These are phyloP conservation scores for Teratosphaeriaceae sp. DNA, from an alignment of 2,329 filamentous ascomycete genomes.

Conservation along the genomic window DNA sequence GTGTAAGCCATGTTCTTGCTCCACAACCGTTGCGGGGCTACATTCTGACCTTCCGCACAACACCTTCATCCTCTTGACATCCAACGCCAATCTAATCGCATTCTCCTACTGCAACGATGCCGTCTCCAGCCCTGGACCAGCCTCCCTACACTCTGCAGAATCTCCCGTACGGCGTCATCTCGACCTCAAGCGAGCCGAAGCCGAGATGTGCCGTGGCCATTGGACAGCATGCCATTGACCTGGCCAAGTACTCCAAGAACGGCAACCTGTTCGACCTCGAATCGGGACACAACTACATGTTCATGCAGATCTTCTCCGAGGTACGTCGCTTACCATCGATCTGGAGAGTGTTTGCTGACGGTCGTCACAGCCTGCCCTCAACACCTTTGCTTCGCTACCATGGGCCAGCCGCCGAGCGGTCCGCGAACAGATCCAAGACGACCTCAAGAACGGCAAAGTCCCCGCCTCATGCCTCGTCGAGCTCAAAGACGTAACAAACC, in stretches of 20 bases:
- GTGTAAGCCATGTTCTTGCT: too few species aligned
- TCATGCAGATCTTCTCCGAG: constrained; percentile 17
- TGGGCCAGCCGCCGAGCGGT: constrained; percentile 31
- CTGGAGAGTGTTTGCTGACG: background rate
- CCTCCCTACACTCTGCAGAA: constrained; percentile 23
- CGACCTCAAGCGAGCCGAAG: constrained; percentile 15
- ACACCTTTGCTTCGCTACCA: constrained; percentile 44
- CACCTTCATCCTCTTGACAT: background rate
- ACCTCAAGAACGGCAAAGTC: constrained; percentile 25
- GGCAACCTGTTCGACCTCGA: constrained; percentile 16
- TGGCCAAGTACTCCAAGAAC: constrained; percentile 18
- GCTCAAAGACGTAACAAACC: constrained; percentile 39
- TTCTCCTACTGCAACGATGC: too few species aligned
- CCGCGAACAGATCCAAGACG: constrained; percentile 35
- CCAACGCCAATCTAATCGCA: background rate
- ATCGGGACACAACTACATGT: constrained; percentile 11
- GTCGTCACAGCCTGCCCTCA: constrained; percentile 35
- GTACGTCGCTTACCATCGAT: constrained; percentile 4
- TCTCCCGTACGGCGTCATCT: constrained; percentile 26
- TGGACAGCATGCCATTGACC: constrained; percentile 24
- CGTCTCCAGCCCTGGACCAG: constrained; percentile 15
- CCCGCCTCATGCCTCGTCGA: constrained; percentile 24
- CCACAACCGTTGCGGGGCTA: too few species aligned
- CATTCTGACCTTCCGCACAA: constrained; percentile 6
- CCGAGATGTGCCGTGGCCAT: constrained; percentile 27